Evolutionary conservation across 176 grass and related monocot species (phyloP), one percentile per base, ranked within the genome.

Genomic region (Phoenix dactylifera): DNA sequence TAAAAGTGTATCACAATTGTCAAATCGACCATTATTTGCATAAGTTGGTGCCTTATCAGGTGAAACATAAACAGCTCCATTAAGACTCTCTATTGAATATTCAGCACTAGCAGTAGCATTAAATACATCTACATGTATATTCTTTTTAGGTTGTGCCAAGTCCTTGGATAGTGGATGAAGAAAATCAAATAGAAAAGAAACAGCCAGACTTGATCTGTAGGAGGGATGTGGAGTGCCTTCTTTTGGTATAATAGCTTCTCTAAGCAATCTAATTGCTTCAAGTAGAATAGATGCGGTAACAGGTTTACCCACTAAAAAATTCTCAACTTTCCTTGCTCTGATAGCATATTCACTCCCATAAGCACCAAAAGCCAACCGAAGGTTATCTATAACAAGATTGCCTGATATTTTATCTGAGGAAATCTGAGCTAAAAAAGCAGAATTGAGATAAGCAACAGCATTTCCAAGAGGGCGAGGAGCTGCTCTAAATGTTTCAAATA

Each of bases 131-230:
- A 62, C 22, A 35, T 50, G 26, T 51, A 64, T 18, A 48, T 15
- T 35, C 52, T 81, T 76, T 78, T 63, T 53, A 74, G 48, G 74
- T 59, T 74, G 64, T 48, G 50, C 62, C 63, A 62, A 73, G 57
- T 32, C 64, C 67, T 82, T 69, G 23, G 54, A 49, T 50, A 84
- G 15, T 3, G 83, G 74, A 53, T 80, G 82, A 52, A 95, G 53
- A 77, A 90, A 95, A 64, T 68, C 79, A 75, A 95, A 95, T 49
- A 95, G 67, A 87, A 95, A 95, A 19, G 83, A 60, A 84, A 87
- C 74, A 4, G 77, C 83, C 75, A 95, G 82, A 63, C 91, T 95
- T 77, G 76, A 74, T 65, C 86, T 87, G 68, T 90, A 95, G 54
- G 75, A 60, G 59, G 91, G 58, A 85, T 95, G 77, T 18, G 74